A percentile compares a stretch with the other conserved stretches of the same genome.
phyloP scores from a whole-genome alignment of 306 rosid species.

The Malus sieversii region DNA sequence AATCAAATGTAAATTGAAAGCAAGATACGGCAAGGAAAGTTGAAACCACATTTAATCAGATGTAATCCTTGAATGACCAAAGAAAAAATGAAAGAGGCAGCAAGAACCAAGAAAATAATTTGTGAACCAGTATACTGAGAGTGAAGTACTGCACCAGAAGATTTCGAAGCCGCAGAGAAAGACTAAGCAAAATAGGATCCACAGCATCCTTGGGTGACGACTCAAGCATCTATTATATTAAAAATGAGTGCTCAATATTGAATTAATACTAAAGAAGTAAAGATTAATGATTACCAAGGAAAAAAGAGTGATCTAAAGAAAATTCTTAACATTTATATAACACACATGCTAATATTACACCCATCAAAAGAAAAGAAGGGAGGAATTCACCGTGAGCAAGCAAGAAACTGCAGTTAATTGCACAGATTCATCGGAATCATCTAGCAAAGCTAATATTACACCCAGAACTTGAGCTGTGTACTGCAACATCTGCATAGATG shows the following conservation, averaged over 20 bases:
- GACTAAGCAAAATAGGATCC: slow-evolving; percentile 78
- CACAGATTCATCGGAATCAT: slow-evolving; percentile 83
- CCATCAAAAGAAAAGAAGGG: background rate
- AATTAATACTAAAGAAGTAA: slow-evolving; percentile 18
- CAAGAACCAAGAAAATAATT: background rate
- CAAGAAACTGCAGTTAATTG: slow-evolving; percentile 90
- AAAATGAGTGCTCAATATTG: slow-evolving; percentile 12
- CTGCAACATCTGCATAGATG: slow-evolving; percentile 58
- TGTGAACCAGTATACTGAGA: background rate
- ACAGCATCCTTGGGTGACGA: slow-evolving; percentile 79
- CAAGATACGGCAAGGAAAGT: background rate
- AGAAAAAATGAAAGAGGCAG: background rate
- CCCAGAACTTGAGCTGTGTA: slow-evolving; percentile 80
- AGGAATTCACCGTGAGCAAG: slow-evolving; percentile 65
- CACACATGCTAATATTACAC: background rate
- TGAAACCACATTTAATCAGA: background rate
- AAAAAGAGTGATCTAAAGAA: background rate
- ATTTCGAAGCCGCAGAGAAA: slow-evolving; percentile 77
- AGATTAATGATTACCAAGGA: background rate
- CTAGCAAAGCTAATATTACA: slow-evolving; percentile 84
- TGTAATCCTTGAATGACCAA: background rate
- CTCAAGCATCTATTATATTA: slow-evolving; percentile 56
- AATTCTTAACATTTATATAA: background rate
- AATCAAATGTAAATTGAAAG: background rate
- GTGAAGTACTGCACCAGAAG: slow-evolving; percentile 57